A percentile compares a stretch with the other conserved stretches of the same genome.
Evolutionary conservation across 2,329 filamentous ascomycete genomes (phyloP).

Genomic region (Xylogone sp.): DNA sequence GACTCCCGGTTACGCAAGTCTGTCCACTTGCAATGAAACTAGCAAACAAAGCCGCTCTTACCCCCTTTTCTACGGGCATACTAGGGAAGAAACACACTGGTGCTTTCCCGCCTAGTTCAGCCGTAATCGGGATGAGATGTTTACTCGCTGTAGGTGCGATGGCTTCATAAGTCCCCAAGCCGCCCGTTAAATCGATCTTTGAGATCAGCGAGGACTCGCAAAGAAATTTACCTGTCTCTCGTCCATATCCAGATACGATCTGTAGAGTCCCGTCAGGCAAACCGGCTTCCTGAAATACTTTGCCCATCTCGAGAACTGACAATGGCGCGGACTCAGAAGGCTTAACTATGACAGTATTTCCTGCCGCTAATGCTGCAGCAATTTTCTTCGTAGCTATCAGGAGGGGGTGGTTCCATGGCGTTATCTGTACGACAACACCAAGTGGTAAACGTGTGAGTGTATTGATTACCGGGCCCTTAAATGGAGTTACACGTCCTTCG

Average conservation of each 20-base stretch:
- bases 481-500: conserved; percentile 63
- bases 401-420: conserved; percentile 56
- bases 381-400: conserved; percentile 50
- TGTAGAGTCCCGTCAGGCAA: conserved; percentile 38
- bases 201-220: conserved; percentile 54
- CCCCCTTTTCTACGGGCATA: conserved; percentile 57
- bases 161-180: conserved; percentile 60
- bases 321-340: conserved; percentile 37
- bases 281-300: conserved; percentile 36
- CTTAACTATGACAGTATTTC: conserved; percentile 34
- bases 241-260: conserved; percentile 49
- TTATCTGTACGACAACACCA: conserved; percentile 54
- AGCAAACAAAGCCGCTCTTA: conserved; percentile 45
- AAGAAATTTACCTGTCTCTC: conserved; percentile 48
- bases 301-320: conserved; percentile 35
- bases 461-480: conserved; percentile 55
- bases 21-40: conserved; percentile 51
- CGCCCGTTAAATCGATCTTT: conserved; percentile 67
- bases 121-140: conserved; percentile 62
- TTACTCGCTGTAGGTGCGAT: conserved; percentile 58
- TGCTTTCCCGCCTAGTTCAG: conserved; percentile 67
- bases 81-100: conserved; percentile 61
- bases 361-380: conserved; percentile 29
- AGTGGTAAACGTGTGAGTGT: conserved; percentile 51
- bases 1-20: conserved; percentile 52